phyloP scores from a whole-genome alignment of 1,284 basidiomycete genomes.

The Irpex sp. region DNA sequence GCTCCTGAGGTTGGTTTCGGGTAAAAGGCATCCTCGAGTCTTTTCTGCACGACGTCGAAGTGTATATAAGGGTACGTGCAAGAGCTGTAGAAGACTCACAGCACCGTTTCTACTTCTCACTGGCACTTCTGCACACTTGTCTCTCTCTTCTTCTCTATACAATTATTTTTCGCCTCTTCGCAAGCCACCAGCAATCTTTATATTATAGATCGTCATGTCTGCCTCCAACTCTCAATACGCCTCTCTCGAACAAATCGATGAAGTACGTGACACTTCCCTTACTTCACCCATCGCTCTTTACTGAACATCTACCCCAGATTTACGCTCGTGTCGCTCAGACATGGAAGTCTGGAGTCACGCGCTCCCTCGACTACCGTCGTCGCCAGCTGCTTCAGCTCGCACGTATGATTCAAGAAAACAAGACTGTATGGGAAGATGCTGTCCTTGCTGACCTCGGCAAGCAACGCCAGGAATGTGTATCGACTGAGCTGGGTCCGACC shows the following conservation, averaged over 20 bases:
- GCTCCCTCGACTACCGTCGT: slow-evolving; percentile 51
- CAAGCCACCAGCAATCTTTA: not conserved
- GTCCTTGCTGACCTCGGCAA: slow-evolving; percentile 52
- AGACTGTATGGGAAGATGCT: slow-evolving; percentile 42
- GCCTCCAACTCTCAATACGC: slow-evolving; percentile 9
- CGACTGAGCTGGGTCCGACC: slow-evolving; percentile 36
- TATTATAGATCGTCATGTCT: slow-evolving; percentile 8
- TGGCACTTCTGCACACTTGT: not conserved
- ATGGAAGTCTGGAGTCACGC: slow-evolving; percentile 50
- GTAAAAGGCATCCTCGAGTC: slow-evolving; percentile 1
- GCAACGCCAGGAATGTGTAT: slow-evolving; percentile 38
- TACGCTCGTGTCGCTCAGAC: slow-evolving; percentile 41
- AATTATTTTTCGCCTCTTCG: not conserved
- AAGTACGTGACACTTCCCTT: not conserved
- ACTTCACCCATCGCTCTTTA: not conserved
- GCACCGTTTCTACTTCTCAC: slow-evolving; percentile 1
- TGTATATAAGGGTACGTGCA: not conserved
- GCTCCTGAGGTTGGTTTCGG: not conserved
- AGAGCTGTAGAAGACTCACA: not conserved
- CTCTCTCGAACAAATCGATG: slow-evolving; percentile 7
- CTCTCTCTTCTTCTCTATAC: not conserved
- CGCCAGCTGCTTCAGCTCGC: slow-evolving; percentile 63
- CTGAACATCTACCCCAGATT: slow-evolving; percentile 28
- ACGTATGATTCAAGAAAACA: slow-evolving; percentile 60
- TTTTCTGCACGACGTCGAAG: not conserved